Base-by-base conservation (phyloP, 371 early-diverging fungal genomes). In the Syncephalastrum sp. region DNA sequence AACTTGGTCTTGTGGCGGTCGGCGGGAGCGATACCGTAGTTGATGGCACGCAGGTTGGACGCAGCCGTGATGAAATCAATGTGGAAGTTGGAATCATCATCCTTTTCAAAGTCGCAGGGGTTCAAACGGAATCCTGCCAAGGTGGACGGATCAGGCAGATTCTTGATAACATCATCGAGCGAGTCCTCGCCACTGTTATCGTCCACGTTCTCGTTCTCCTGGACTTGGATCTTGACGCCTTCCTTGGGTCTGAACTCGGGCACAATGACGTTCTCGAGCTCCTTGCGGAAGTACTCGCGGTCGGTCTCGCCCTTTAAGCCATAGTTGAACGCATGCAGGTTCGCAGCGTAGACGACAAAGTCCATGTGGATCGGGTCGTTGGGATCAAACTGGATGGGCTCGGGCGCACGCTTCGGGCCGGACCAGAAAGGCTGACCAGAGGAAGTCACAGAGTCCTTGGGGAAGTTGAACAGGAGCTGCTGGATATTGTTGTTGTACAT, bases 1-100 rank as follows among this genome's bases (percentile, higher is more conserved):
- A 96, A 94, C 85, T 99, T 99, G 64, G 99, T 96, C 75, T 92
- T 91, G 76, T 92, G 93, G 53, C 95, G 91, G 72, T 98, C 94
- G 3, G 97, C 93, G 44, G 78, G 74, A n/a, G 86, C 70, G 60
- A 99, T 99, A 54, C 82, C 87, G 75, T 99, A 99, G 82, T 98
- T 99, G 61, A 82, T 67, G 7, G 99, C 99, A 65, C 99, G 91
- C 74, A 99, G 75, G 81, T 99, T 99, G 50, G 99, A 93, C 5
- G 96, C 90, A 3, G 99, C 94, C 1, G 99, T 94, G 65, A 99
- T 91, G 76, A 99, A 99, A 70, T 98, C 99, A 64, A 99, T 96
- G 81, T 99, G 99, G 86, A 93, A 95, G 84, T 99, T 99, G 65
- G 89, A 86, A 67, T 99, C 99, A 74, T 99, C 98, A 68, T 99